phyloP scores from a whole-genome alignment of 176 grass and related monocot species.

The Lolium rigidum region DNA sequence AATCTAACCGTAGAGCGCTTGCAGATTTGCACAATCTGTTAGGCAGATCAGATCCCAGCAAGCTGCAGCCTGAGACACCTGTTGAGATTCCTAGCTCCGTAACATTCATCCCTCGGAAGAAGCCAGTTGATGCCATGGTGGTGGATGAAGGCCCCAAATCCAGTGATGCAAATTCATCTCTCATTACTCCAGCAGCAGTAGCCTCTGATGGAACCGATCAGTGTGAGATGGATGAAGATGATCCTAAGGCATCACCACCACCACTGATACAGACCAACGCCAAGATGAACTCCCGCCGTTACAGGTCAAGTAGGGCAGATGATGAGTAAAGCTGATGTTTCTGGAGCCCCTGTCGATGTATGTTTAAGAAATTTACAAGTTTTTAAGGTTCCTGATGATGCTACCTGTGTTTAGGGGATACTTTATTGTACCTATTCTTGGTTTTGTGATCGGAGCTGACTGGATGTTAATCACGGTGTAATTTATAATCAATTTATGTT shows the following conservation, averaged over 20 bases:
- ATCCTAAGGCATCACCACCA: conserved; percentile 15
- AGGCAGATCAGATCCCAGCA: conserved; percentile 56
- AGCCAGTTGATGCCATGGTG: conserved; percentile 66
- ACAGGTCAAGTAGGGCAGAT: conserved; percentile 50
- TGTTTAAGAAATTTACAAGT: conserved; percentile 22
- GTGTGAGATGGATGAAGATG: conserved; percentile 86
- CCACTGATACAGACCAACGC: conserved; percentile 34
- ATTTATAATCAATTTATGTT: conserved; percentile 1
- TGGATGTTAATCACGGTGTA: background rate
- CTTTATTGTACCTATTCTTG: conserved; percentile 38
- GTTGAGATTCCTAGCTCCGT: conserved; percentile 71
- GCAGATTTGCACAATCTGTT: conserved; percentile 66
- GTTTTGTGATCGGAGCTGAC: conserved; percentile 45
- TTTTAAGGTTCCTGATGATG: conserved; percentile 41
- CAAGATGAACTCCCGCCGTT: conserved; percentile 45
- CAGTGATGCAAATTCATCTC: conserved; percentile 42
- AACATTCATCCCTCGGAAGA: conserved; percentile 81
- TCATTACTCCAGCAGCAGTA: conserved; percentile 43
- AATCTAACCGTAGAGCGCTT: conserved; percentile 76
- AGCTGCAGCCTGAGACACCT: conserved; percentile 45
- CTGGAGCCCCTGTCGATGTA: background rate
- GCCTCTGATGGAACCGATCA: conserved; percentile 58
- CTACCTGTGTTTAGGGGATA: conserved; percentile 31
- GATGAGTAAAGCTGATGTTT: conserved; percentile 40
- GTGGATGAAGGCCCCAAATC: conserved; percentile 58